These are phyloP conservation scores for Fusarium penzigii DNA, from an alignment of 2,329 filamentous ascomycete genomes.

Conservation along the genomic window DNA sequence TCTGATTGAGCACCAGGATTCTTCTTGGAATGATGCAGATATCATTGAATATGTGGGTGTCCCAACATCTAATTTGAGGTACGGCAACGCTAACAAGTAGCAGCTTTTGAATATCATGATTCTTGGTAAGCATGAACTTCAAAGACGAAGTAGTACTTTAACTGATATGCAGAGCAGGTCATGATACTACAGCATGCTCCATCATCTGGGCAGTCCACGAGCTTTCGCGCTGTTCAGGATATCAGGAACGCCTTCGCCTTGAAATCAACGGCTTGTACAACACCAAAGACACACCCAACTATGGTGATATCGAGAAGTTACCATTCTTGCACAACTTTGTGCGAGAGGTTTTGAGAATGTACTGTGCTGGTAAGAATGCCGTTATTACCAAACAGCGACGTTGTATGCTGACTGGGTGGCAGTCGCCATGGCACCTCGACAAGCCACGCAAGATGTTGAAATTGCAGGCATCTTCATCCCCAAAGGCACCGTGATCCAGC, in stretches of 20 bases:
- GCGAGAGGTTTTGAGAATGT: conserved; percentile 45
- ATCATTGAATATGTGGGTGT: conserved; percentile 29
- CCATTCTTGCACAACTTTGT: conserved; percentile 43
- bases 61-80: neutral
- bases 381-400: neutral
- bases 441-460: conserved; percentile 35
- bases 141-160: neutral
- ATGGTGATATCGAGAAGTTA: conserved; percentile 33
- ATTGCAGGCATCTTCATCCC: conserved; percentile 39
- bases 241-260: conserved; percentile 40
- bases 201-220: conserved; percentile 46
- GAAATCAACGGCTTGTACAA: conserved; percentile 34
- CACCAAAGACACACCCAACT: conserved; percentile 10
- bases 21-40: conserved; percentile 25
- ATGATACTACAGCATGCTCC: conserved; percentile 46
- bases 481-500: conserved; percentile 40
- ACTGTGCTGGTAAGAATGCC: conserved; percentile 34
- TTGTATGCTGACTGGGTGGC: conserved; percentile 2
- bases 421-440: conserved; percentile 37
- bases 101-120: conserved; percentile 46
- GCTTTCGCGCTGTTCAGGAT: conserved; percentile 36
- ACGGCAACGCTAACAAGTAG: conserved; percentile 27
- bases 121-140: conserved; percentile 31
- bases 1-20: conserved; percentile 34
- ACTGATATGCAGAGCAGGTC: conserved; percentile 19